phyloP scores from a whole-genome alignment of 1,284 basidiomycete species.

The Apiotrichum akiyoshidainum region DNA sequence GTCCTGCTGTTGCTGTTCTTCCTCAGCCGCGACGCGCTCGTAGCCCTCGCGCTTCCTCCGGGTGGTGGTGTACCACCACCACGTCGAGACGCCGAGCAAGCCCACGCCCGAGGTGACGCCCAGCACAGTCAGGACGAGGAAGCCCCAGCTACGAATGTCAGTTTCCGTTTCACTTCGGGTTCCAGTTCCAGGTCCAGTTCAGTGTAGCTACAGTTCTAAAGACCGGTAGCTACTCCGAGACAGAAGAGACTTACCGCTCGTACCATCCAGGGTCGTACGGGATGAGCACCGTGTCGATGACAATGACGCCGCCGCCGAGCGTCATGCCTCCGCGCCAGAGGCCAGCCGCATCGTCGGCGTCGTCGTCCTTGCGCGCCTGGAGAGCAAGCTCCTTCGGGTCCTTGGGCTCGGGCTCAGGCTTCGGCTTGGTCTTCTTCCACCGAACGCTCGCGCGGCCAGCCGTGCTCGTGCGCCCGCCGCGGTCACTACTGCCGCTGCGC shows the following conservation, averaged over 20 bases:
- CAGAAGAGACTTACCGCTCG: slow-evolving; percentile 47
- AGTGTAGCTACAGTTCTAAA: no score
- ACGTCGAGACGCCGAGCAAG: slow-evolving; percentile 60
- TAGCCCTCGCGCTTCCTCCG: slow-evolving; percentile 13
- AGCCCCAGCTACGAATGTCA: slow-evolving; percentile 35
- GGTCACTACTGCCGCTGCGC: slow-evolving; percentile 63
- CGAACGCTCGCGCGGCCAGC: slow-evolving; percentile 74
- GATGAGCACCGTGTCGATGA: slow-evolving; percentile 75
- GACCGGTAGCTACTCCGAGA: no score
- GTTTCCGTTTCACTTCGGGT: no score
- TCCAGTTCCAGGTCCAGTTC: no score
- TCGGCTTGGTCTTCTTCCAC: slow-evolving; percentile 43
- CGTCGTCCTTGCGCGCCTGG: slow-evolving; percentile 2
- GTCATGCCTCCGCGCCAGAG: slow-evolving; percentile 48
- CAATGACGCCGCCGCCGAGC: slow-evolving; percentile 73
- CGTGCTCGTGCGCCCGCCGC: slow-evolving; percentile 71
- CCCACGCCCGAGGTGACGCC: slow-evolving; percentile 60
- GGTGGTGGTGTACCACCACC: slow-evolving; percentile 58
- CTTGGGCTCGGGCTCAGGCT: neutral
- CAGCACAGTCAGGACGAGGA: slow-evolving; percentile 44
- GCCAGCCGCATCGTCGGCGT: slow-evolving; percentile 1
- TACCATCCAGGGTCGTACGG: slow-evolving; percentile 86
- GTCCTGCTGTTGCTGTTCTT: slow-evolving; percentile 12
- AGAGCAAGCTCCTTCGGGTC: neutral
- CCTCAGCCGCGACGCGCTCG: slow-evolving; percentile 12